Evolutionary conservation across 2,329 filamentous ascomycete genomes (phyloP), one percentile per base, ranked within the genome.

Genomic region (Pseudogymnoascus sp.): DNA sequence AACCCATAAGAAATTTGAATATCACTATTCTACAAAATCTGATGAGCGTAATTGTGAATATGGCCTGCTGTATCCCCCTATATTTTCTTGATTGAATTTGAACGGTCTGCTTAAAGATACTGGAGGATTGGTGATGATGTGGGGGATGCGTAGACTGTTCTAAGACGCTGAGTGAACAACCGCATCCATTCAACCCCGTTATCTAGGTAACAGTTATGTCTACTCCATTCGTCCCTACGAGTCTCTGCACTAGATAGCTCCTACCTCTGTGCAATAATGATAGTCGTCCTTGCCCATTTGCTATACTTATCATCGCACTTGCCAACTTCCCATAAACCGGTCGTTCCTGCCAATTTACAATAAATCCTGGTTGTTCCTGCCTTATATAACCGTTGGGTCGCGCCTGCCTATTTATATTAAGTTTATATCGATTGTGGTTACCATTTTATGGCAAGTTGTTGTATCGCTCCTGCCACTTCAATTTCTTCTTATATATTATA

Each of bases 91-190:
- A 10, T 10, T 11, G 29, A 82, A 81, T 11, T 75, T 69, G 70
- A 84, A 84, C 0, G 81, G 80, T 66, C 79, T 73, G 39, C 76
- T 81, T 31, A 84, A 70, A 3, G 74, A 75, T 1, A 83, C 79
- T 0, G 80, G 79, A 4, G 81, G 81, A 64, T 84, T 84, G 3
- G 81, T 84, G 67, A 84, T 84, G 37, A 84, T 77, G 2, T 81
- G 72, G 1, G 78, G 74, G 8, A 76, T 74, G 23, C 81, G 72
- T 29, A 80, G 65, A 61, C 76, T 75, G 67, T 84, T 84, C 61
- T 77, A 77, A 4, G 77, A 79, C 6, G 79, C 80, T 0, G 78
- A 80, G 68, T 84, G 81, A 63, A 82, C 8, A 11, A 8, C 8
- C 10, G 8, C 7, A 11, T 31, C 11, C 8, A 10, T 31, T 31